These are phyloP conservation scores for Bacterosira constricta DNA, from an alignment of 108 stramenopile genomes.

Conservation along the genomic window DNA sequence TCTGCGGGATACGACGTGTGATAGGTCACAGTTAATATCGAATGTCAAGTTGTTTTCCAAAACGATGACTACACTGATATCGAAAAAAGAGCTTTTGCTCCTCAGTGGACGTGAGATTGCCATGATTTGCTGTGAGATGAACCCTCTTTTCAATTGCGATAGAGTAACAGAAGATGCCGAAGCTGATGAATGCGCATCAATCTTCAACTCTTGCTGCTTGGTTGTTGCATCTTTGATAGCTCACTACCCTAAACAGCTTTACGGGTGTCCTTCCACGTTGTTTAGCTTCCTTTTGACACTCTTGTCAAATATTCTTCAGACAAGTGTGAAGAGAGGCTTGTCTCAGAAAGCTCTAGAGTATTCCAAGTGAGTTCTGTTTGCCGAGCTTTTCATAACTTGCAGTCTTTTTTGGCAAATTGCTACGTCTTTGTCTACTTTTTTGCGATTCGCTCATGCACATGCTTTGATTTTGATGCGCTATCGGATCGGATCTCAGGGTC, in stretches of 20 bases:
- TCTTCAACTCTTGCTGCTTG: conserved; percentile 52
- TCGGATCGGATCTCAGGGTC: conserved; percentile 40
- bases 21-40: neutral
- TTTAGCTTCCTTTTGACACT: conserved; percentile 48
- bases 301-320: conserved; percentile 36
- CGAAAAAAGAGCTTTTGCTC: conserved; percentile 54
- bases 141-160: conserved; percentile 12
- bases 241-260: conserved; percentile 75
- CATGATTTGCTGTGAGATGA: conserved; percentile 56
- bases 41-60: conserved; percentile 27
- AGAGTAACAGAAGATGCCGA: conserved; percentile 8
- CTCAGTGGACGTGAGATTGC: conserved; percentile 66
- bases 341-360: conserved; percentile 29
- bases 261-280: conserved; percentile 65
- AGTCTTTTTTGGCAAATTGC: too few relatives aligned
- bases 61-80: conserved; percentile 48
- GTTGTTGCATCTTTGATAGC: conserved; percentile 64
- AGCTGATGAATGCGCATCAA: conserved; percentile 15
- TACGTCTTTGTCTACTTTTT: too few relatives aligned
- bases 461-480: too few relatives aligned
- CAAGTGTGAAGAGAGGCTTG: conserved; percentile 25
- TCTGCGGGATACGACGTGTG: conserved; percentile 6
- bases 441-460: too few relatives aligned
- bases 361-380: conserved; percentile 33
- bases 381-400: too few relatives aligned